A percentile compares a stretch with the other conserved stretches of the same genome.
phyloP scores from a whole-genome alignment of 1,284 basidiomycete genomes.

The Moniliophthora roreri region DNA sequence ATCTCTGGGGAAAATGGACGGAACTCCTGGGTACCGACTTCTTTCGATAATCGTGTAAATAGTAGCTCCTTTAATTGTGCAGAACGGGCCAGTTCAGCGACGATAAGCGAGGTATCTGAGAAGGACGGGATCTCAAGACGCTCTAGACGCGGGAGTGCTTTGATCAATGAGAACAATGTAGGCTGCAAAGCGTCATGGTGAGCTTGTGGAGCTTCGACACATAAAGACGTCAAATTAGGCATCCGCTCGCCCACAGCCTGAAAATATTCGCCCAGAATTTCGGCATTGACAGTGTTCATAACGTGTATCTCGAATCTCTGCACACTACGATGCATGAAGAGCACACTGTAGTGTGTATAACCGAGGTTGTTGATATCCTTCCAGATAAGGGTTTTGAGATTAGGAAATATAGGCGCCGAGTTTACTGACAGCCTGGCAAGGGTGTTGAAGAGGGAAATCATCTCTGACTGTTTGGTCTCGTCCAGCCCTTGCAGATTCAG shows the following conservation, averaged over 20 bases:
- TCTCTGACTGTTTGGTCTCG: neutral
- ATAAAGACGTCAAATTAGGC: neutral
- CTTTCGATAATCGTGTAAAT: neutral
- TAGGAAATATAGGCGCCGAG: neutral
- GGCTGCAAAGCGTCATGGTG: neutral
- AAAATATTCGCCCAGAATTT: neutral
- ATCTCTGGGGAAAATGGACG: neutral
- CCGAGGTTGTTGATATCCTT: neutral
- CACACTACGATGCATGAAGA: slow-evolving; percentile 1
- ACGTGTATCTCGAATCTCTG: neutral
- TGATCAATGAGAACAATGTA: neutral
- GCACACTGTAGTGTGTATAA: neutral
- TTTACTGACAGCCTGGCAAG: neutral
- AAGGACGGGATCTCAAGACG: neutral
- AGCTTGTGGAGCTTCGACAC: neutral
- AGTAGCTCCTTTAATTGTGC: neutral
- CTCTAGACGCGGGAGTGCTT: neutral
- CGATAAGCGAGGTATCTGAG: neutral
- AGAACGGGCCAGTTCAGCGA: neutral
- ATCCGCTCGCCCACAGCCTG: neutral
- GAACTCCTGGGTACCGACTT: neutral
- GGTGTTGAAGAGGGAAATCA: neutral
- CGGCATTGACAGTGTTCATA: neutral
- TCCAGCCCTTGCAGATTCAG: neutral
- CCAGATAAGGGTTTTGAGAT: slow-evolving; percentile 1